Base-by-base conservation (phyloP, 179 eudicot species). In the Silene noctiflora region DNA sequence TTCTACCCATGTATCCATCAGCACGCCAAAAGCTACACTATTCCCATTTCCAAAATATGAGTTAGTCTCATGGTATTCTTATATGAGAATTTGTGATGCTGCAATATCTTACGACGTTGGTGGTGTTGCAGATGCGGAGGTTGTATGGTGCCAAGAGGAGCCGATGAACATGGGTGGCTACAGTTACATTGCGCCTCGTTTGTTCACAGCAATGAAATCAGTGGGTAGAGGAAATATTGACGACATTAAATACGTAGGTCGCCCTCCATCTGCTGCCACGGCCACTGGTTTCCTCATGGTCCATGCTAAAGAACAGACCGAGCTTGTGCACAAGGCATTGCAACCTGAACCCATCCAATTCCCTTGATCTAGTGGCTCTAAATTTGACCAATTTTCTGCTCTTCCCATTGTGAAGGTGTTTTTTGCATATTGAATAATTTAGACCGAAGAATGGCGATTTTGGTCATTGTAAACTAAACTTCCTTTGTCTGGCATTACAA, bases 161-260 rank as follows among this genome's bases (percentile, higher is more conserved):
- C 97, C 97, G 33, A 89, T 94, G 98, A 94, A 94, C 91, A 94
- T 92, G 98, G 98, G 96, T 13, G 97, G 90, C 12, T 90, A 86
- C 87, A 79, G 72, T 74, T 92, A 92, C 84, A 83, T 92, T 39
- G 86, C 87, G 29, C 94, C 93, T 2, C 92, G 98, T 21, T 87
- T 94, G 53, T 69, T 71, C 55, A 90, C 91, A 56, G 89, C 98
- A 22, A 90, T 92, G 98, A 92, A 88, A 79, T 78, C 86, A 29
- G 80, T 91, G 7, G 79, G 76, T 68, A 83, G 94, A 78, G 97
- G 96, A 55, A 75, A 27, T 13, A 56, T 81, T 48, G 91, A 91
- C 25, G 93, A 89, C 61, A 78, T 94, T 39, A 92, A 92, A 51
- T 94, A 90, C 29, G 90, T 69, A 19, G 98, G 98, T 13, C 94